Base-by-base conservation (phyloP, 1,284 basidiomycete species). In the Xanthoconium separans region DNA sequence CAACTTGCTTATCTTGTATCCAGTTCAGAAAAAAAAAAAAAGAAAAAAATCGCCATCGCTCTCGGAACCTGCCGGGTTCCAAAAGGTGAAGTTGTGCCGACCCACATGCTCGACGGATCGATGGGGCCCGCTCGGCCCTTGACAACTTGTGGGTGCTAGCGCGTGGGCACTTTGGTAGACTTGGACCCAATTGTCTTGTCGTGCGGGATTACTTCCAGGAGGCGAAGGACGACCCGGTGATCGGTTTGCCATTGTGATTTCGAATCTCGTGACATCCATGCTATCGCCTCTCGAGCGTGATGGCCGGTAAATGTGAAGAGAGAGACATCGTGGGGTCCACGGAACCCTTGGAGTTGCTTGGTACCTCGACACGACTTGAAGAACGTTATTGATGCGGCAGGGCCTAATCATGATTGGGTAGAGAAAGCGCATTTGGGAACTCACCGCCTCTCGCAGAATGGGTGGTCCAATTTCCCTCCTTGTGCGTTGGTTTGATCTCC, bases 401-500 rank as follows among this genome's bases (percentile, higher is more conserved):
- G 6, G 3, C 24, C 24, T n/a, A n/a, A n/a, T n/a, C n/a, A n/a
- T n/a, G n/a, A 24, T 24, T 24, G 24, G 24, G 24, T 24, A 36
- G 6, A 16, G 30, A 22, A 12, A 41, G 50, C 18, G 22, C 2
- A 40, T 57, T 44, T 48, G 50, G 51, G 18, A 33, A 36, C 34
- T n/a, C 47, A 15, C 11, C 34, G 20, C 27, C 46, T n/a, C 24
- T 41, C 11, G 33, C 41, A 39, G 45, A 39, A 24, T 3, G 24
- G 51, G 55, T 44, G 54, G 51, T 53, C 30, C 44, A 5, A 51
- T 51, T 63, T 11, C 54, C 58, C 29, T 22, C 29, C 39, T 15
- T 6, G 33, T 15, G 15, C 6, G 16, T 36, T 27, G 42, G 57
- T 62, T 68, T 57, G 67, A 70, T 69, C 68, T 70, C 69, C 68